Evolutionary conservation across 345 rosid species (phyloP).

Genomic region (Odontarrhena argentea): DNA sequence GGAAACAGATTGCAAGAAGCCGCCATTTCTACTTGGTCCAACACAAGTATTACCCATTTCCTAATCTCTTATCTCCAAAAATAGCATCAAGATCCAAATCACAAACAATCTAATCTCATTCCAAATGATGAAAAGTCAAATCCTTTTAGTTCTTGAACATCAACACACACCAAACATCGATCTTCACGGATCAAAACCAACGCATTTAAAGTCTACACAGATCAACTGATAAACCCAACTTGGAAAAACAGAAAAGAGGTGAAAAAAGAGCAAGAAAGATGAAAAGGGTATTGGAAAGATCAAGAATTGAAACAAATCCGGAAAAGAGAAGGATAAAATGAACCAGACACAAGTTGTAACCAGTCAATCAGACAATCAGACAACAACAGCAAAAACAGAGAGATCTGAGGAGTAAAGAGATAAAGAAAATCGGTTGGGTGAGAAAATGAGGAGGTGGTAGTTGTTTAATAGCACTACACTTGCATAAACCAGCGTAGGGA

Average conservation of each 20-base stretch:
- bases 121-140: slow-evolving; percentile 35
- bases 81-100: slow-evolving; percentile 48
- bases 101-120: slow-evolving; percentile 37
- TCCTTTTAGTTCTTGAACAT: background rate
- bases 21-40: slow-evolving; percentile 71
- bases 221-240: slow-evolving; percentile 14
- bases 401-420: slow-evolving; percentile 30
- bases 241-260: background rate
- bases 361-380: background rate
- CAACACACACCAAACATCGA: slow-evolving; percentile 17
- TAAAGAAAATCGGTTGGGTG: slow-evolving; percentile 15
- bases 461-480: slow-evolving; percentile 38
- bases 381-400: slow-evolving; percentile 1
- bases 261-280: slow-evolving; percentile 6
- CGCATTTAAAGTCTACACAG: background rate
- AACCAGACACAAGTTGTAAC: slow-evolving; percentile 10
- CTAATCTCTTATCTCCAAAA: slow-evolving; percentile 27
- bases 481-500: slow-evolving; percentile 31
- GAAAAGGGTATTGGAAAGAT: slow-evolving; percentile 31
- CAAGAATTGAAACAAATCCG: slow-evolving; percentile 26
- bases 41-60: slow-evolving; percentile 85
- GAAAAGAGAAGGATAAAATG: background rate
- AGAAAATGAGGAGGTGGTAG: slow-evolving; percentile 12
- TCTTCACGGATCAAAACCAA: slow-evolving; percentile 12
- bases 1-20: slow-evolving; percentile 72